Evolutionary conservation across 1,284 basidiomycete genomes (phyloP).

Genomic region (Boletus mariae): DNA sequence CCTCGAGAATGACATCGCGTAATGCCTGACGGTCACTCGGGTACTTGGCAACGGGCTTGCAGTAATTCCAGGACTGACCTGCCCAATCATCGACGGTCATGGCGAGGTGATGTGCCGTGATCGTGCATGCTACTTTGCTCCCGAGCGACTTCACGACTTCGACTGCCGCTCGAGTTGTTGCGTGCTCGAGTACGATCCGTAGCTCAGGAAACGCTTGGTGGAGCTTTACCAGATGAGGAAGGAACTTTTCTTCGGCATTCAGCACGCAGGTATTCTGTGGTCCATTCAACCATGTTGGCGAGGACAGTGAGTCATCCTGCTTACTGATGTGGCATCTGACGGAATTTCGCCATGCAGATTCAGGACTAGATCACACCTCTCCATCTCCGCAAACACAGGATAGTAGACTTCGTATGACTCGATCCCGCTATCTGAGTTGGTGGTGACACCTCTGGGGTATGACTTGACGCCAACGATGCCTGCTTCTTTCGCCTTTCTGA

Average conservation of each 20-base stretch:
- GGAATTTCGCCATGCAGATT: constrained; percentile 98
- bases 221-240: constrained; percentile 83
- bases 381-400: constrained; percentile 93
- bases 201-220: constrained; percentile 87
- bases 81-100: constrained; percentile 98
- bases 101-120: constrained; percentile 95
- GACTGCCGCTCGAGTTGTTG: constrained; percentile 96
- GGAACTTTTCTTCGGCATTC: constrained; percentile 90
- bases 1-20: constrained; percentile 76
- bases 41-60: constrained; percentile 98
- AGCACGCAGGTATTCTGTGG: constrained; percentile 85
- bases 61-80: constrained; percentile 93
- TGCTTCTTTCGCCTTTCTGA: constrained; percentile 79
- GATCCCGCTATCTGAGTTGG: constrained; percentile 95
- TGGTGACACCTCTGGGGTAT: constrained; percentile 97
- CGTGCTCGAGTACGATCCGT: constrained; percentile 97
- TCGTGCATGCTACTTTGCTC: constrained; percentile 90
- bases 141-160: constrained; percentile 85
- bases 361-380: constrained; percentile 89
- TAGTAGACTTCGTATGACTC: constrained; percentile 96
- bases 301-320: constrained; percentile 24
- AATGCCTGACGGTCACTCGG: constrained; percentile 89
- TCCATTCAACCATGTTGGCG: neutral
- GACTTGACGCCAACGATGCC: constrained; percentile 97
- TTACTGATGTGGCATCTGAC: constrained; percentile 75